Evolutionary conservation across 768 basidiomycete species (phyloP).

Genomic region (Lactarius hatsudake): DNA sequence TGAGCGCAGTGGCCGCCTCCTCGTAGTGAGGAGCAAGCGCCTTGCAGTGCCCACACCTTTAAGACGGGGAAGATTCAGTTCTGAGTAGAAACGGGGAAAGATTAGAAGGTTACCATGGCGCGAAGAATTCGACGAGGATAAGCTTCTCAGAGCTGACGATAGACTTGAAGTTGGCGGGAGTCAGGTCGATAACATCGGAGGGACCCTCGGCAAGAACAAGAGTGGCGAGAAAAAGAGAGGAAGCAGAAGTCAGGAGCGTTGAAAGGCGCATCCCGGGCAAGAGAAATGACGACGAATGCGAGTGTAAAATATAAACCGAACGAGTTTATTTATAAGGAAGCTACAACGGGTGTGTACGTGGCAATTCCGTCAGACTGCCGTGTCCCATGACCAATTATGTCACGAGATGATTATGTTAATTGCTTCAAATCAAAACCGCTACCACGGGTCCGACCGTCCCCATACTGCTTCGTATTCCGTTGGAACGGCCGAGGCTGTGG

Average conservation of each 20-base stretch:
- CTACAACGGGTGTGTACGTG: slow-evolving; percentile 48
- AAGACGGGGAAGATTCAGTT: background rate
- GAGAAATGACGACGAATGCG: slow-evolving; percentile 30
- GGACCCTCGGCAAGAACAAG: slow-evolving; percentile 51
- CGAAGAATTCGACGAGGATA: slow-evolving; percentile 94
- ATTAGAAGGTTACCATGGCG: slow-evolving; percentile 58
- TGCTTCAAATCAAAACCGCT: slow-evolving; percentile 60
- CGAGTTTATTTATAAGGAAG: slow-evolving; percentile 34
- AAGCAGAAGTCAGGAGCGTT: slow-evolving; percentile 45
- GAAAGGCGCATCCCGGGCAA: slow-evolving; percentile 61
- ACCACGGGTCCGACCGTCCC: slow-evolving; percentile 64
- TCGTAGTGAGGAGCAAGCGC: slow-evolving; percentile 93
- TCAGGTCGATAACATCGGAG: slow-evolving; percentile 83
- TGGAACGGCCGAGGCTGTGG: slow-evolving; percentile 72
- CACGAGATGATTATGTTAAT: slow-evolving; percentile 23
- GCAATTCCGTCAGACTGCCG: slow-evolving; percentile 34
- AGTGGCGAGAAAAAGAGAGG: slow-evolving; percentile 53
- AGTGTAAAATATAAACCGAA: slow-evolving; percentile 26
- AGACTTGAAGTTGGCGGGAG: slow-evolving; percentile 62
- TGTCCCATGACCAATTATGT: background rate
- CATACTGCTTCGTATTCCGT: slow-evolving; percentile 51
- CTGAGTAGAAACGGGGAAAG: background rate
- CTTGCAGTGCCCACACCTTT: slow-evolving; percentile 94
- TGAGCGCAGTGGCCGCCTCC: slow-evolving; percentile 89
- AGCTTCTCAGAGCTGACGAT: slow-evolving; percentile 64